Conservation (phyloP, 345 rosid genomes). For the Lumnitzera littorea region DNA sequence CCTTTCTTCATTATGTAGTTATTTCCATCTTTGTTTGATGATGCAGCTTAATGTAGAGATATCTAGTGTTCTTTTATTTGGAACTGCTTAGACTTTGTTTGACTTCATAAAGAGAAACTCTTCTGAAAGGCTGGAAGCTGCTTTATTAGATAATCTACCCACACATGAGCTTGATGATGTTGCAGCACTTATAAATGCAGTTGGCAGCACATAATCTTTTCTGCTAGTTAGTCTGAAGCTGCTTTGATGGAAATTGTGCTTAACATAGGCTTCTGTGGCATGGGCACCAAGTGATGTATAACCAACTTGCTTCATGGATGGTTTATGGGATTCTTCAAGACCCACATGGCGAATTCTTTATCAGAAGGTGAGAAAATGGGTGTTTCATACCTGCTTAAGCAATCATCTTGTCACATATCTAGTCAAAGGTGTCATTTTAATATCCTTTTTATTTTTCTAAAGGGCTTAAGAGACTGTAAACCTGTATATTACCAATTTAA, state of each 20-base stretch:
- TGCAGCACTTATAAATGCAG: not conserved
- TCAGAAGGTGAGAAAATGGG: slow-evolving; percentile 46
- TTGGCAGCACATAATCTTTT: not conserved
- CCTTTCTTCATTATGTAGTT: too few relatives aligned
- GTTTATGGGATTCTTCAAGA: slow-evolving; percentile 97
- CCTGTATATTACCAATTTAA: not conserved
- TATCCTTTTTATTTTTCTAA: too few relatives aligned
- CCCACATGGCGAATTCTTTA: slow-evolving; percentile 84
- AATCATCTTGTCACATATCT: not conserved
- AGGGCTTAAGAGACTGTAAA: too few relatives aligned
- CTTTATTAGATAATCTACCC: too few relatives aligned
- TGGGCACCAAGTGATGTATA: slow-evolving; percentile 92
- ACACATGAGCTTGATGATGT: too few relatives aligned
- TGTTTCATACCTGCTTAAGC: not conserved
- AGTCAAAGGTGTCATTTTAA: too few relatives aligned
- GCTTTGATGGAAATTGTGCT: slow-evolving; percentile 10
- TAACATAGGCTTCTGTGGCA: slow-evolving; percentile 92
- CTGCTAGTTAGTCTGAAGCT: slow-evolving; percentile 5
- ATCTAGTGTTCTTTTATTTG: too few relatives aligned
- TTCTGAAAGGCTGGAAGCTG: too few relatives aligned
- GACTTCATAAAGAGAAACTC: too few relatives aligned
- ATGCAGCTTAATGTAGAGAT: too few relatives aligned
- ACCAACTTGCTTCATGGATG: slow-evolving; percentile 96
- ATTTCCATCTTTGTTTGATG: too few relatives aligned
- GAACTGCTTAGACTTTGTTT: too few relatives aligned